phyloP scores from a whole-genome alignment of 2,329 filamentous ascomycete genomes.

The Hymenoscyphus fraxineus region DNA sequence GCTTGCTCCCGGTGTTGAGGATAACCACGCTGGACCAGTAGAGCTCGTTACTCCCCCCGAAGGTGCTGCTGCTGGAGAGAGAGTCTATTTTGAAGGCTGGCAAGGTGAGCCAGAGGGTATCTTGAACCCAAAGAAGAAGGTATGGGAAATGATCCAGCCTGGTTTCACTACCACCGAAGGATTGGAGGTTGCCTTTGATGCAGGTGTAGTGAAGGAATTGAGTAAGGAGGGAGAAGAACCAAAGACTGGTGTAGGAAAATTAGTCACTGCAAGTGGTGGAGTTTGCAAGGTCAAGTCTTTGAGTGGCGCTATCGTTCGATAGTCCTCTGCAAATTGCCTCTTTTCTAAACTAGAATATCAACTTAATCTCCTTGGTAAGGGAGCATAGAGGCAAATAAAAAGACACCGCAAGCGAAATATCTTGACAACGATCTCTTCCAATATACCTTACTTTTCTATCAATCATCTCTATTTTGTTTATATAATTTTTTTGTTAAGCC shows the following conservation, averaged over 20 bases:
- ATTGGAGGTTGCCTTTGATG: constrained; percentile 84
- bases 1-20: constrained; percentile 74
- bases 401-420: not conserved
- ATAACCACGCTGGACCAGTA: constrained; percentile 83
- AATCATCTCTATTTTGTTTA: no score
- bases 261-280: constrained; percentile 75
- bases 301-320: constrained; percentile 78
- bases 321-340: constrained; percentile 32
- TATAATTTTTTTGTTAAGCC: no score
- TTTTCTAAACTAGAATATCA: not conserved
- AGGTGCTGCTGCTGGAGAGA: constrained; percentile 75
- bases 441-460: no score
- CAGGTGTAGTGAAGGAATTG: constrained; percentile 69
- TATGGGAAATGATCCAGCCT: constrained; percentile 95
- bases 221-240: constrained; percentile 60
- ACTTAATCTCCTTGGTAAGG: not conserved
- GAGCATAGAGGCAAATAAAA: not conserved
- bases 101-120: constrained; percentile 87
- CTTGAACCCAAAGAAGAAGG: constrained; percentile 98
- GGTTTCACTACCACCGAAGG: constrained; percentile 85
- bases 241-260: constrained; percentile 49
- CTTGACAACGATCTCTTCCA: no score
- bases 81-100: constrained; percentile 93
- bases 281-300: constrained; percentile 80
- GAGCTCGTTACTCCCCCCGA: constrained; percentile 85